These are phyloP conservation scores for Neopestalotiopsis sp. DNA, from an alignment of 2,329 filamentous ascomycete species.

Conservation along the genomic window DNA sequence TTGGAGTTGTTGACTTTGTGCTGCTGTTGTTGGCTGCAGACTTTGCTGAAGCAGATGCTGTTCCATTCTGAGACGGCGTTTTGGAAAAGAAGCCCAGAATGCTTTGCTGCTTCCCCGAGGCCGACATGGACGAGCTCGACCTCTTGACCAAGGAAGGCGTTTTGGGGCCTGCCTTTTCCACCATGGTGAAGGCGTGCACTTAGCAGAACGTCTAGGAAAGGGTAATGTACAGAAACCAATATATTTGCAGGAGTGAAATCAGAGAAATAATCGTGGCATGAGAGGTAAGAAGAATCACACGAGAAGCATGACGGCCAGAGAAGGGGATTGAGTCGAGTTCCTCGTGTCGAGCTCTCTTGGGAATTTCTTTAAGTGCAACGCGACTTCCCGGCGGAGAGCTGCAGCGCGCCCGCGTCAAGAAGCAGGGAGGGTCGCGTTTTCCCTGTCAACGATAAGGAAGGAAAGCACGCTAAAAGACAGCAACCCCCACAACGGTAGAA, in stretches of 20 bases:
- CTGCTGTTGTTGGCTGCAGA: constrained; percentile 29
- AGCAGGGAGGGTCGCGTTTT: constrained; percentile 3
- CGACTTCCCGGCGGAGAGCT: constrained; percentile 9
- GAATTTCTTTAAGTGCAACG: constrained; percentile 14
- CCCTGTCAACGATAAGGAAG: constrained; percentile 9
- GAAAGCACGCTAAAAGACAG: background rate
- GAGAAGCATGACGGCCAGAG: background rate
- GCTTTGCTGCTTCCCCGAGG: constrained; percentile 66
- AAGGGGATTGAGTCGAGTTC: background rate
- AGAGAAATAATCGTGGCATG: background rate
- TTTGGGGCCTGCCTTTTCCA: constrained; percentile 38
- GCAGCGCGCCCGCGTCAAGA: constrained; percentile 8
- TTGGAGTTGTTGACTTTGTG: constrained; percentile 22
- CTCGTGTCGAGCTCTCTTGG: background rate
- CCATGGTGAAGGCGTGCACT: constrained; percentile 27
- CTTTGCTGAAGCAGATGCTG: constrained; percentile 40
- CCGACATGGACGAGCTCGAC: constrained; percentile 49
- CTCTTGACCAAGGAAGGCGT: constrained; percentile 50
- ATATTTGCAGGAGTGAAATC: background rate
- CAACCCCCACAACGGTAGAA: background rate
- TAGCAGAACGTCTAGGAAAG: background rate
- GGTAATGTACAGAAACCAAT: background rate
- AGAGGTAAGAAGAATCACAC: background rate
- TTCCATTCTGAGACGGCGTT: constrained; percentile 40
- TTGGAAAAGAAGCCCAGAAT: constrained; percentile 84